A percentile compares a stretch with the other conserved stretches of the same genome.
Conservation (phyloP, 257 asterid species). For the Rhazya stricta region DNA sequence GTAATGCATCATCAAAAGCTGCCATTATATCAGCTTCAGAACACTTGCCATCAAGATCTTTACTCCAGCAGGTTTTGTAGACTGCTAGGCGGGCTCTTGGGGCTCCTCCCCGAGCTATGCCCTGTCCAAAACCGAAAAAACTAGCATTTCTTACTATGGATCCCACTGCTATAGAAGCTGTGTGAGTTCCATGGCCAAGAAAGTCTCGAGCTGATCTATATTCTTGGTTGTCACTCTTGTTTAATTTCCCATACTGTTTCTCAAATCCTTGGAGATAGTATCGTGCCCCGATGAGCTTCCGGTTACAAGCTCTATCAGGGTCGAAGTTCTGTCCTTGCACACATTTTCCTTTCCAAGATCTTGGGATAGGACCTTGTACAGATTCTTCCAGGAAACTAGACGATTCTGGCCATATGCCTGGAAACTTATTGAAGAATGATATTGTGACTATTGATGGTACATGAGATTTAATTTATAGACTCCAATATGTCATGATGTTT, state of each 20-base stretch:
- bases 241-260: constrained; percentile 27
- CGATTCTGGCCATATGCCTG: constrained; percentile 68
- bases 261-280: constrained; percentile 47
- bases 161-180: constrained; percentile 60
- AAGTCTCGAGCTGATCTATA: constrained; percentile 45
- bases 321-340: constrained; percentile 37
- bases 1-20: constrained; percentile 57
- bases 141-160: constrained; percentile 24
- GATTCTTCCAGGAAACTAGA: constrained; percentile 53
- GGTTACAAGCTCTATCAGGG: constrained; percentile 41
- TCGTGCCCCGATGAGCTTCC: constrained; percentile 54
- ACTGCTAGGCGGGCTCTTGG: constrained; percentile 65
- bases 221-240: constrained; percentile 23
- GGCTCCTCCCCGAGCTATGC: constrained; percentile 62
- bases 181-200: constrained; percentile 64
- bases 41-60: constrained; percentile 30
- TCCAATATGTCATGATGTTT: not conserved
- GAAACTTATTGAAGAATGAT: constrained; percentile 6
- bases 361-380: constrained; percentile 39
- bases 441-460: not conserved
- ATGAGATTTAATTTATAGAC: not conserved
- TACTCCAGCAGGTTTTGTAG: constrained; percentile 64
- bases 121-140: constrained; percentile 33
- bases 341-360: constrained; percentile 54
- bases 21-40: constrained; percentile 50